Evolutionary conservation across 1,139 yeast species (phyloP), one percentile per base, ranked within the genome.

Genomic region (Suhomyces coccinellae): DNA sequence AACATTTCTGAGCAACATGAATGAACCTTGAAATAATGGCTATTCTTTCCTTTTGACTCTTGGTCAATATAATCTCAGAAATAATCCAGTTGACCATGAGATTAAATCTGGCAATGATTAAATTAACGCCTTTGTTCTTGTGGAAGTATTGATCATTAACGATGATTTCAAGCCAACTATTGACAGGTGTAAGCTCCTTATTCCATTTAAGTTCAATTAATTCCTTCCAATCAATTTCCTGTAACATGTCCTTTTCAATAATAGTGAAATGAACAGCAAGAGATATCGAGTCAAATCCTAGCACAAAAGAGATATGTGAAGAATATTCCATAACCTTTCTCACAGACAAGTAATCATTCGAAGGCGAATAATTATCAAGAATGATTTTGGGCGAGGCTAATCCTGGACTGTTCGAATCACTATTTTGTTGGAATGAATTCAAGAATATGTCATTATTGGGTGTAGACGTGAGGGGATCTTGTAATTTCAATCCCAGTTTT

Each of bases 221-320:
- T 55, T 89, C 97, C 58, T 84, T 85, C 98, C 98, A 91, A 62
- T 91, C 98, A 38, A 93, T 78, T 55, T 89, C 97, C 44, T 82
- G 79, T 30, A 91, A 64, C 43, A 91, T 80, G 62, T 91, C 98
- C 45, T 83, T 75, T 62, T 93, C 99, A 52, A 93, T 87, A 43
- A 87, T 62, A 0, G 98, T 91, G 64, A 93, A 74, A 57, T 91
- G 97, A 46, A 82, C 77, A 6, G 95, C 89, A 33, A 93, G 68
- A 0, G 77, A 67, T 43, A 71, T 66, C 0, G 96, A 82, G 45
- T 78, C 82, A 61, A 80, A 85, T 62, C 86, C 81, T 54, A 91
- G 71, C 36, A 91, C 77, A 60, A 91, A 91, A 3, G 97, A 91
- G 3, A 87, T 77, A 58, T 91, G 98, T 29, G 68, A 54, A 15